Evolutionary conservation across 1,284 basidiomycete species (phyloP), one percentile per base, ranked within the genome.

Genomic region (Cryptococcus sp.): DNA sequence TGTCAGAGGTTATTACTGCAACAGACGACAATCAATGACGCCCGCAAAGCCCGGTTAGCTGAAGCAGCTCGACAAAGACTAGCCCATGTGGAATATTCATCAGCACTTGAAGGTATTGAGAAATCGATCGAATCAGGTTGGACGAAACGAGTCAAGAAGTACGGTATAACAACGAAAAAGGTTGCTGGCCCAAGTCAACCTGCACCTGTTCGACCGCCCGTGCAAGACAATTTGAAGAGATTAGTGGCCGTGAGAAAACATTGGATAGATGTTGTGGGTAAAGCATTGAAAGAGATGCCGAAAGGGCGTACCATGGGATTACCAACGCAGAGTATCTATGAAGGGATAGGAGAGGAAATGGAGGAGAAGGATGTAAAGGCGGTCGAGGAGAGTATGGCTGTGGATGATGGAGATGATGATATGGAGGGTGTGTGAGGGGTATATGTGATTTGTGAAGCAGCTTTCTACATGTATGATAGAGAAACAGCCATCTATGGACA

Each of bases 51-150:
- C 31, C 85, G 88, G 0, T 81, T 98, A 2, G 83, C 82, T 23
- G 79, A 81, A 15, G 83, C 93, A 58, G 91, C 91, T n/a, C 85
- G 86, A 61, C 88, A 91, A 64, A 83, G 93, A 15, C 82, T 98
- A 47, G 92, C 86, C 3, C 90, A 90, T 72, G 89, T 91, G 70
- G 91, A 95, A 67, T 95, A 92, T 76, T 77, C 89, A 58, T 85
- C 88, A 35, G 73, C 84, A 4, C 83, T 89, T 14, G 90, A 93
- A 56, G 82, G 86, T 4, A 81, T 94, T 46, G 92, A 95, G 78
- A 87, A 85, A 78, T 85, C 86, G 64, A 88, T 95, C 65, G 79
- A 80, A 55, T 65, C 66, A 11, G 71, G 68, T 2, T 81, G 78
- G 78, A 64, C 67, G 11, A 80, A 79, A 62, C 74, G 79, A 6